Evolutionary conservation across 805 yeast genomes (phyloP).

Genomic region (Ogataea ganodermae): DNA sequence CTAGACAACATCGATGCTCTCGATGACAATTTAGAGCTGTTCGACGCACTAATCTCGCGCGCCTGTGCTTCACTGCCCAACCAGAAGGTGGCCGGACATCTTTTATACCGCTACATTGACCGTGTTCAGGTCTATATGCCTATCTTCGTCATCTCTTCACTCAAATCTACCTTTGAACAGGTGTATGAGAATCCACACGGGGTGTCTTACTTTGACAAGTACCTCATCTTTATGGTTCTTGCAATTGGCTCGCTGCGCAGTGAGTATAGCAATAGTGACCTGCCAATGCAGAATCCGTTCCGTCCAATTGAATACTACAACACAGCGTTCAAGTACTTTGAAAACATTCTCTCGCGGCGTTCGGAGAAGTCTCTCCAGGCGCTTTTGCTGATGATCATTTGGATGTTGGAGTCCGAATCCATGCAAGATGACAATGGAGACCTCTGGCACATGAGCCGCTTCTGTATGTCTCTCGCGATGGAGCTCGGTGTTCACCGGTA

Average conservation of each 20-base stretch:
- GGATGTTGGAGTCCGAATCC: constrained; percentile 26
- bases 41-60: constrained; percentile 22
- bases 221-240: constrained; percentile 24
- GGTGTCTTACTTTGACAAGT: constrained; percentile 25
- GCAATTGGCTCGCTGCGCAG: constrained; percentile 21
- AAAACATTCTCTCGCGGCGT: constrained; percentile 22
- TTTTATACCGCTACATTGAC: constrained; percentile 23
- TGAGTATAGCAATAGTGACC: constrained; percentile 4
- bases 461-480: constrained; percentile 31
- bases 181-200: constrained; percentile 18
- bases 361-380: constrained; percentile 28
- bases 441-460: constrained; percentile 29
- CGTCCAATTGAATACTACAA: constrained; percentile 26
- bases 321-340: constrained; percentile 28
- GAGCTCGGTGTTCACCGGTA: constrained; percentile 30
- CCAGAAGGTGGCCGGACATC: constrained; percentile 14
- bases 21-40: constrained; percentile 15
- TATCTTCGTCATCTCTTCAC: constrained; percentile 16
- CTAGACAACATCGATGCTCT: constrained; percentile 12
- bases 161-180: constrained; percentile 11
- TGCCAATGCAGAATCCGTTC: constrained; percentile 19
- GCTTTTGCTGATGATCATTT: constrained; percentile 23
- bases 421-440: constrained; percentile 30
- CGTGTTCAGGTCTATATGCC: constrained; percentile 25
- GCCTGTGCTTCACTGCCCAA: constrained; percentile 28